These are phyloP conservation scores for Corylus heterophylla DNA, from an alignment of 306 rosid genomes.

Conservation along the genomic window DNA sequence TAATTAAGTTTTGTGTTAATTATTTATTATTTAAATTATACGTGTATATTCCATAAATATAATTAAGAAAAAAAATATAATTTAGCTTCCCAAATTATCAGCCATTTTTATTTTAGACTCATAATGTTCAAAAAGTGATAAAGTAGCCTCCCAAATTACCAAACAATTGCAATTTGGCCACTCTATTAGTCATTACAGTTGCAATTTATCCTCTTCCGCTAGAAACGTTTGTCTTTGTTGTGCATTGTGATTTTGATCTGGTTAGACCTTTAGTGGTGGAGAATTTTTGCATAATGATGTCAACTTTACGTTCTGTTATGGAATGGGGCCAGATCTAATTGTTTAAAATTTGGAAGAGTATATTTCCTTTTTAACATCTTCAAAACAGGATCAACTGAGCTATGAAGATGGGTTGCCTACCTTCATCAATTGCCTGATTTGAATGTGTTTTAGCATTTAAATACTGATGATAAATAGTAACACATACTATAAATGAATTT, in stretches of 20 bases:
- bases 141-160: too few species aligned
- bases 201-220: neutral
- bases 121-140: too few species aligned
- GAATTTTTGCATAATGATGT: neutral
- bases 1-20: too few species aligned
- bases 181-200: too few species aligned
- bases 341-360: neutral
- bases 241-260: neutral
- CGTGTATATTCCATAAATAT: too few species aligned
- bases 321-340: neutral
- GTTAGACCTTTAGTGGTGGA: neutral
- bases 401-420: neutral
- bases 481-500: neutral
- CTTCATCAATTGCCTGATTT: neutral
- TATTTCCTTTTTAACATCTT: neutral
- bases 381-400: neutral
- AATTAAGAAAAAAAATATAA: too few species aligned
- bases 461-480: neutral
- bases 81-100: too few species aligned
- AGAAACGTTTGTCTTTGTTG: neutral
- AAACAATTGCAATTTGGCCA: too few species aligned
- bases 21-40: too few species aligned
- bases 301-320: neutral
- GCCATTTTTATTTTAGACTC: too few species aligned
- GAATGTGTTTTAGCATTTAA: neutral